phyloP scores from a whole-genome alignment of 805 yeast genomes.

The Yamadazyma philogaea region DNA sequence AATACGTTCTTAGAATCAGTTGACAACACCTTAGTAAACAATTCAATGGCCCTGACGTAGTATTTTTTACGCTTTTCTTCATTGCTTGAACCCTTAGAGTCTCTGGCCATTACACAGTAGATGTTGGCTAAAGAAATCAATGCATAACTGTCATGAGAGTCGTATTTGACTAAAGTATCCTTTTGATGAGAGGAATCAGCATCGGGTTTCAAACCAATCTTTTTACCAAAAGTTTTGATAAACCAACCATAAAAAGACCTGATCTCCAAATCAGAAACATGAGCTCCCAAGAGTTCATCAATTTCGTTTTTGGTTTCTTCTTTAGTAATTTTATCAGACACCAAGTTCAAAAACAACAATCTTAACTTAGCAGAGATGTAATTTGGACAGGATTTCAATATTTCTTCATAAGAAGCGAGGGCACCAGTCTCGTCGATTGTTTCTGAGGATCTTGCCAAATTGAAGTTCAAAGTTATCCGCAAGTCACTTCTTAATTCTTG shows the following conservation, averaged over 20 bases:
- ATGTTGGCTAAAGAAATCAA: slow-evolving; percentile 86
- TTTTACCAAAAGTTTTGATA: slow-evolving; percentile 57
- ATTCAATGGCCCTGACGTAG: slow-evolving; percentile 85
- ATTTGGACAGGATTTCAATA: slow-evolving; percentile 60
- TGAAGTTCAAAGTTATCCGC: slow-evolving; percentile 45
- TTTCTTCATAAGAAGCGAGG: slow-evolving; percentile 47
- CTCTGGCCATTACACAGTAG: slow-evolving; percentile 79
- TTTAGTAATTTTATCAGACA: slow-evolving; percentile 38
- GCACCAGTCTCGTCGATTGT: slow-evolving; percentile 38
- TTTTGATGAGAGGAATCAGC: slow-evolving; percentile 78
- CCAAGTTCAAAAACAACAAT: slow-evolving; percentile 56
- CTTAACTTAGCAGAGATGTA: slow-evolving; percentile 77
- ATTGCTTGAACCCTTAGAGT: slow-evolving; percentile 49
- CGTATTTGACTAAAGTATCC: slow-evolving; percentile 74
- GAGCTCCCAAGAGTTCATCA: slow-evolving; percentile 48
- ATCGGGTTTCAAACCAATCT: slow-evolving; percentile 46
- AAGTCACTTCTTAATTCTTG: slow-evolving; percentile 28
- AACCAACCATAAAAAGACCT: slow-evolving; percentile 94
- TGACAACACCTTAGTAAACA: slow-evolving; percentile 82
- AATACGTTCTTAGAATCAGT: slow-evolving; percentile 82
- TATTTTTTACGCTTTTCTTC: slow-evolving; percentile 61
- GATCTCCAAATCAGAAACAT: slow-evolving; percentile 68
- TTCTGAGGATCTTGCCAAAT: slow-evolving; percentile 75
- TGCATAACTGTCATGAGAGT: slow-evolving; percentile 88
- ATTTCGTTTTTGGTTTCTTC: slow-evolving; percentile 53